Conservation (phyloP, 441 rosid genomes). For the Arabidopsis lyrata region DNA sequence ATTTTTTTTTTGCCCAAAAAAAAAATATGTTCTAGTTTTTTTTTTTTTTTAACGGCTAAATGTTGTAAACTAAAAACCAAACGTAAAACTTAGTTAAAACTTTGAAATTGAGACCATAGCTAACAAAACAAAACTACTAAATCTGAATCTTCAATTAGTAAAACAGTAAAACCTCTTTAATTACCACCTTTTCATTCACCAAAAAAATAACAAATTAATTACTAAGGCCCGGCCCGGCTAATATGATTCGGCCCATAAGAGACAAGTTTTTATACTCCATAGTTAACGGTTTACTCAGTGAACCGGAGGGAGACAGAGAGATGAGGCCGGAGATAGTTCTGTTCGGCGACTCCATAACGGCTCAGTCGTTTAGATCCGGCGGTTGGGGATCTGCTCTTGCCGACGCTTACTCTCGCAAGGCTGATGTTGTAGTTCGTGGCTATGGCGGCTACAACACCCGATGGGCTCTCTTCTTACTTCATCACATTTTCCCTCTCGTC, state of each 20-base stretch:
- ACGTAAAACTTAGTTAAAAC: too few species aligned
- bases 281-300: slow-evolving; percentile 1
- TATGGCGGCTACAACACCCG: slow-evolving; percentile 94
- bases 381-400: slow-evolving; percentile 94
- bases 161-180: too few species aligned
- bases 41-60: too few species aligned
- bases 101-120: too few species aligned
- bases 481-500: slow-evolving; percentile 81
- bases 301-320: slow-evolving; percentile 16
- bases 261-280: not conserved
- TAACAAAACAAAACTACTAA: too few species aligned
- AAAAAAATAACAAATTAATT: too few species aligned
- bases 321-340: slow-evolving; percentile 82
- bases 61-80: too few species aligned
- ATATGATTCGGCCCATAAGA: slow-evolving; percentile 3
- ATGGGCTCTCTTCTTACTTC: slow-evolving; percentile 92
- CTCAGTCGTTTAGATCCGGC: slow-evolving; percentile 76
- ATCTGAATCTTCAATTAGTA: too few species aligned
- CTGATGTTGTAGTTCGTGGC: slow-evolving; percentile 87
- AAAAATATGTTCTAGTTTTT: too few species aligned
- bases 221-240: not conserved
- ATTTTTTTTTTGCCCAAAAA: too few species aligned
- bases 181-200: too few species aligned
- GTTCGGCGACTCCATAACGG: slow-evolving; percentile 91
- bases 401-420: slow-evolving; percentile 87